A percentile compares a stretch with the other conserved stretches of the same genome.
phyloP scores from a whole-genome alignment of 352 stramenopile genomes.

The Pelagophyceae sp. region DNA sequence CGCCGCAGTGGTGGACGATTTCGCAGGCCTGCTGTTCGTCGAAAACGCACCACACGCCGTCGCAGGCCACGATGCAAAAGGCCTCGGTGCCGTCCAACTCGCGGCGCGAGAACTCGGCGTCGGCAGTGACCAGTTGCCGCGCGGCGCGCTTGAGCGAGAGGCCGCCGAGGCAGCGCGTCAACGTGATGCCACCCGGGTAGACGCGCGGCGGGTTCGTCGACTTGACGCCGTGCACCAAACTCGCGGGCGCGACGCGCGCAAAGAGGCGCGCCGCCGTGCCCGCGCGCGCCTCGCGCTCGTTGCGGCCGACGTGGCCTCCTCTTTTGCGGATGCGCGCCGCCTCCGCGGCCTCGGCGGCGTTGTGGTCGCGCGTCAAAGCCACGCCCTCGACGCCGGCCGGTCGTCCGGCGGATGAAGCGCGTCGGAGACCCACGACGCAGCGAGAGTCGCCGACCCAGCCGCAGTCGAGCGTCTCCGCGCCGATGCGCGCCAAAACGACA shows the following conservation, averaged over 20 bases:
- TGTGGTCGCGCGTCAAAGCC: not conserved
- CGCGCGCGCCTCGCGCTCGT: not conserved
- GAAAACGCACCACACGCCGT: constrained; percentile 3
- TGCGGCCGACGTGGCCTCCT: not conserved
- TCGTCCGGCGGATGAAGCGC: too few relatives aligned
- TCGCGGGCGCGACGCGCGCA: not conserved
- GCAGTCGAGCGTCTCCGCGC: not conserved
- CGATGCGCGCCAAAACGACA: not conserved
- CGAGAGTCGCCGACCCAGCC: constrained; percentile 10
- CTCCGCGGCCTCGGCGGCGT: not conserved
- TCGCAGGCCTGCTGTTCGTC: not conserved
- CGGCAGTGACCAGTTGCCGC: not conserved
- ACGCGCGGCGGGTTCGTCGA: not conserved
- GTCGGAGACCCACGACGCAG: not conserved
- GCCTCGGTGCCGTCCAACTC: not conserved
- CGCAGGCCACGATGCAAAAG: not conserved
- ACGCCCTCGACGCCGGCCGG: not conserved
- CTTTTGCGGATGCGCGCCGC: not conserved
- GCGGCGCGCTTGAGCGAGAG: not conserved
- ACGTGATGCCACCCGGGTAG: constrained; percentile 11
- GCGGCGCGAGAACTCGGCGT: not conserved
- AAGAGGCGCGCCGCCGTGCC: not conserved
- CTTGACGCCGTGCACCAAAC: too few relatives aligned
- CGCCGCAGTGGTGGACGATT: not conserved
- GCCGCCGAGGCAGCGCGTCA: not conserved